Percentiles rank a stretch among this genome's conserved stretches.
phyloP scores from a whole-genome alignment of 1,139 yeast species.

The Geotrichum cucujoidarum region DNA sequence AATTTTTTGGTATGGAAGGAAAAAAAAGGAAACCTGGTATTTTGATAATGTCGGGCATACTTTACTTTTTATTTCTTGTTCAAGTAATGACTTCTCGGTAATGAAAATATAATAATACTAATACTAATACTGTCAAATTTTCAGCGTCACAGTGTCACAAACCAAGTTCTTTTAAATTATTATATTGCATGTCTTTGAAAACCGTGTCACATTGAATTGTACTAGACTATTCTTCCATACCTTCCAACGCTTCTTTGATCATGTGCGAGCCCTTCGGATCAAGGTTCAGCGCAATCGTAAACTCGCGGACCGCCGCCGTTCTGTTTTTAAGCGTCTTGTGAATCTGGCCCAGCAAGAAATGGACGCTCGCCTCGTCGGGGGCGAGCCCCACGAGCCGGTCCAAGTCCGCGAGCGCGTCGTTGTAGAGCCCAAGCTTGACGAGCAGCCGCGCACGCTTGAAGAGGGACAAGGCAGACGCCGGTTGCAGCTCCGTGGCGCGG shows the following conservation, averaged over 20 bases:
- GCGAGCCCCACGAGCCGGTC: slow-evolving; percentile 68
- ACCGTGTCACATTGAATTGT: no score
- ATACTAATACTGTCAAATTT: not conserved
- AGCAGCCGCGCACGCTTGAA: slow-evolving; percentile 85
- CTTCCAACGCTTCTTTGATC: slow-evolving; percentile 77
- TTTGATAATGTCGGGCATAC: not conserved
- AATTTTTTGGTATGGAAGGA: no score
- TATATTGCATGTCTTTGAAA: no score
- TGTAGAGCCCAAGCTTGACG: slow-evolving; percentile 64
- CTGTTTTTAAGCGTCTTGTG: slow-evolving; percentile 73
- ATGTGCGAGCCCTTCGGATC: slow-evolving; percentile 92
- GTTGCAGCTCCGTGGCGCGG: slow-evolving; percentile 69
- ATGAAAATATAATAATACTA: no score
- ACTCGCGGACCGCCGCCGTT: slow-evolving; percentile 75
- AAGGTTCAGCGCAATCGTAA: slow-evolving; percentile 81
- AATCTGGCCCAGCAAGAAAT: slow-evolving; percentile 79
- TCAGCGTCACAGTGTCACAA: not conserved
- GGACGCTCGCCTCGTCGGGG: slow-evolving; percentile 94
- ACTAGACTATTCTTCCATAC: slow-evolving; percentile 17
- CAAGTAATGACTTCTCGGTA: not conserved
- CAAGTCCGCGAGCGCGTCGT: slow-evolving; percentile 68
- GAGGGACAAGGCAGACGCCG: slow-evolving; percentile 77
- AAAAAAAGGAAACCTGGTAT: no score
- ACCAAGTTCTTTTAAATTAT: not conserved
- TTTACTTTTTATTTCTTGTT: slow-evolving; percentile 8